Percentiles rank a stretch among this genome's conserved stretches.
phyloP scores from a whole-genome alignment of 441 rosid genomes.

The Oxalis stricta region DNA sequence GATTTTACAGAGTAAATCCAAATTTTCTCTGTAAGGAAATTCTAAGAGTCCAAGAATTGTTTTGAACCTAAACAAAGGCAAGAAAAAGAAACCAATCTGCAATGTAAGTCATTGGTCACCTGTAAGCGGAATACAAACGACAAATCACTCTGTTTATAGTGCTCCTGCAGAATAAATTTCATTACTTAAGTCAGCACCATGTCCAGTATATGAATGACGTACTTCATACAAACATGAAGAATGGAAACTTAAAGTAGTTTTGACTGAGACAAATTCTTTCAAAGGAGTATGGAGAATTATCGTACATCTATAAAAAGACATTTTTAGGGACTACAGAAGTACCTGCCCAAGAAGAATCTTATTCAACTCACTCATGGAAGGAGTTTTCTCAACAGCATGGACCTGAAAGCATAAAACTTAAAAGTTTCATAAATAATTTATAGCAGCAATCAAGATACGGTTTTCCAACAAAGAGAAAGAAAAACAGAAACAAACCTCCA shows the following conservation, averaged over 20 bases:
- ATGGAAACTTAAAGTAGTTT: too few relatives aligned
- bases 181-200: slow-evolving; percentile 5
- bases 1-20: neutral
- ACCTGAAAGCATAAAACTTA: slow-evolving; percentile 39
- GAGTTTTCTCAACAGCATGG: slow-evolving; percentile 80
- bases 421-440: neutral
- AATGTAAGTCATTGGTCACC: slow-evolving; percentile 27
- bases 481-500: slow-evolving; percentile 47
- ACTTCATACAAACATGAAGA: too few relatives aligned
- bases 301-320: slow-evolving; percentile 4
- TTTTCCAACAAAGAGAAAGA: neutral
- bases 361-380: slow-evolving; percentile 93
- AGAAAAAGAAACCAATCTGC: neutral
- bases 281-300: too few relatives aligned
- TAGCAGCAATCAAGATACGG: neutral
- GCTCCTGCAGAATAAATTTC: slow-evolving; percentile 56
- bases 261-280: too few relatives aligned
- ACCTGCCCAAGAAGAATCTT: slow-evolving; percentile 95
- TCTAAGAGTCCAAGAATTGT: neutral
- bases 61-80: too few relatives aligned
- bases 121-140: slow-evolving; percentile 91
- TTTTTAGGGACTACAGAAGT: slow-evolving; percentile 10
- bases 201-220: too few relatives aligned
- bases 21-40: neutral
- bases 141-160: slow-evolving; percentile 80